phyloP scores from a whole-genome alignment of 2,329 filamentous ascomycete genomes.

The Simplicillium aogashimaense region DNA sequence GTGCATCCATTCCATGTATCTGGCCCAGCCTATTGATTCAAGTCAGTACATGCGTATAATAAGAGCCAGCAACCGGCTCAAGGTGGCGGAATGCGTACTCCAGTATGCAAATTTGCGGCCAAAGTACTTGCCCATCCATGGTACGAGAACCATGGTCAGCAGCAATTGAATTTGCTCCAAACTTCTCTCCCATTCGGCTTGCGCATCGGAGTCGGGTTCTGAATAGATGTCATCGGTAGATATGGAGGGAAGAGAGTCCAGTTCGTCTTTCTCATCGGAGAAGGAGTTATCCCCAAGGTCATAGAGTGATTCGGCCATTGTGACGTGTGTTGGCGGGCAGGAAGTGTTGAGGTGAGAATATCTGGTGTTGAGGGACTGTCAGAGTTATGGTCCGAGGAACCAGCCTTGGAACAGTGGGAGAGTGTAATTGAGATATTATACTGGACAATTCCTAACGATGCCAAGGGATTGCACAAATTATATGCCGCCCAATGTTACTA shows the following conservation, averaged over 20 bases:
- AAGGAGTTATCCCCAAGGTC: slow-evolving; percentile 37
- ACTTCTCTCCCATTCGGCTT: slow-evolving; percentile 90
- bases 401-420: no score
- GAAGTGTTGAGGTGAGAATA: no score
- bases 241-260: slow-evolving; percentile 55
- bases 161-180: slow-evolving; percentile 89
- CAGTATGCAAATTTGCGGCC: slow-evolving; percentile 93
- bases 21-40: slow-evolving; percentile 62
- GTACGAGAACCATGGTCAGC: slow-evolving; percentile 87
- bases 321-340: background rate
- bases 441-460: no score
- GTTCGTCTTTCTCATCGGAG: slow-evolving; percentile 44
- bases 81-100: slow-evolving; percentile 50
- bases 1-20: slow-evolving; percentile 93
- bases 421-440: no score
- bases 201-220: slow-evolving; percentile 69
- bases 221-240: slow-evolving; percentile 46
- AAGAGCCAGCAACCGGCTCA: background rate
- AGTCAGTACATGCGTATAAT: slow-evolving; percentile 6
- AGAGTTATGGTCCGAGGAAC: no score
- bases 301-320: slow-evolving; percentile 35
- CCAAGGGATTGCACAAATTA: no score
- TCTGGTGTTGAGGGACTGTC: no score
- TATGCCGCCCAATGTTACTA: no score
- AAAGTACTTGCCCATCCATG: slow-evolving; percentile 89